Conservation (phyloP, 106 monocot species). For the Dendrobium huoshanense region DNA sequence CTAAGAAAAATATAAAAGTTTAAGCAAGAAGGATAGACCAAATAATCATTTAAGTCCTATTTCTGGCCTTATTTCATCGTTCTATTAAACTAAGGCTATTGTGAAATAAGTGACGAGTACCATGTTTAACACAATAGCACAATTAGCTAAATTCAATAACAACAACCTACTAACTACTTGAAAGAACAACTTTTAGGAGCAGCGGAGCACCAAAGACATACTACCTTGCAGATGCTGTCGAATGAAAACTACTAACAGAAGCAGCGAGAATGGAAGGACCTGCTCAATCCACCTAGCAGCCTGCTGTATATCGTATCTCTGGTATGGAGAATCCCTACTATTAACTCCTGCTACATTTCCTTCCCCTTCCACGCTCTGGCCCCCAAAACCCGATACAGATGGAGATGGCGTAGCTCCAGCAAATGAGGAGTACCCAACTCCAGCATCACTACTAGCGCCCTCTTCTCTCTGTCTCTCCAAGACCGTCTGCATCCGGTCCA, state of each 20-base stretch:
- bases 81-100: too few species aligned
- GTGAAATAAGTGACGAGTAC: too few species aligned
- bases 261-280: constrained; percentile 83
- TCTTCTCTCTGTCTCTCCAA: constrained; percentile 17
- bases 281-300: constrained; percentile 85
- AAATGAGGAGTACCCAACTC: background rate
- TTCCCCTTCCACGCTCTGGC: constrained; percentile 37
- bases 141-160: too few species aligned
- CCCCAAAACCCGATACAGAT: constrained; percentile 8
- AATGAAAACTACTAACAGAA: constrained; percentile 88
- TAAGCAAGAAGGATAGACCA: too few species aligned
- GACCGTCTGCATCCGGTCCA: constrained; percentile 10
- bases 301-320: constrained; percentile 94
- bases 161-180: too few species aligned
- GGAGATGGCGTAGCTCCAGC: constrained; percentile 3
- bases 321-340: constrained; percentile 48
- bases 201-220: background rate
- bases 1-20: too few species aligned
- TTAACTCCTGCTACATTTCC: constrained; percentile 28
- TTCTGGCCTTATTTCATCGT: too few species aligned
- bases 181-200: too few species aligned
- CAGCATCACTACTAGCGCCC: background rate
- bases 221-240: constrained; percentile 98
- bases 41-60: too few species aligned
- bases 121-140: too few species aligned